Percentiles rank a stretch among this genome's conserved stretches.
phyloP scores from a whole-genome alignment of 257 asterid genomes.

The Ehretia macrophylla region DNA sequence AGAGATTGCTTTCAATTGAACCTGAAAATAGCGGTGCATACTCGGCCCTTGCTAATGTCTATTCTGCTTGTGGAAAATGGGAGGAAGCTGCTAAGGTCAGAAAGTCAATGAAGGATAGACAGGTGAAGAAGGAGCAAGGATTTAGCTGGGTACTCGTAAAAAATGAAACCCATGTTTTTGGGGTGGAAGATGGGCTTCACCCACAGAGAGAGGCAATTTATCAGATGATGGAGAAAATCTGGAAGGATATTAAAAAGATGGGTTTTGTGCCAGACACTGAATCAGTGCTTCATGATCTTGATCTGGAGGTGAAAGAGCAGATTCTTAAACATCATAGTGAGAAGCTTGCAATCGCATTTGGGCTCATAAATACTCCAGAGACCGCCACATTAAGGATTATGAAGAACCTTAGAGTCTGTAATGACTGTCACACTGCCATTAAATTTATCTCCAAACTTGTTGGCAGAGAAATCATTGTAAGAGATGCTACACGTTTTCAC shows the following conservation, averaged over 20 bases:
- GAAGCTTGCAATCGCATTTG: constrained; percentile 86
- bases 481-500: constrained; percentile 84
- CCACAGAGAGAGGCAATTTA: constrained; percentile 63
- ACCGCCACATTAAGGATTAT: constrained; percentile 64
- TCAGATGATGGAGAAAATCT: constrained; percentile 41
- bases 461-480: constrained; percentile 55
- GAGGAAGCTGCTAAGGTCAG: constrained; percentile 70
- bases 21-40: constrained; percentile 84
- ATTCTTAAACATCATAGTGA: constrained; percentile 83
- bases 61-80: constrained; percentile 81
- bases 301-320: constrained; percentile 69
- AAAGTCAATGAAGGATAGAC: constrained; percentile 75
- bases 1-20: constrained; percentile 58
- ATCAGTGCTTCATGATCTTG: constrained; percentile 80
- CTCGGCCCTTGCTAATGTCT: constrained; percentile 78
- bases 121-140: constrained; percentile 89
- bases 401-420: constrained; percentile 91
- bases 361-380: constrained; percentile 62
- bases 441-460: constrained; percentile 64
- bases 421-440: constrained; percentile 80
- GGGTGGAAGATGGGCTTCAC: constrained; percentile 75
- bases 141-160: constrained; percentile 81
- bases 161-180: constrained; percentile 62
- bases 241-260: constrained; percentile 80
- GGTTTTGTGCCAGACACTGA: constrained; percentile 73